Evolutionary conservation across 495 filamentous ascomycete genomes (phyloP), one percentile per base, ranked within the genome.

Genomic region (Hypomontagnella submonticulosa): DNA sequence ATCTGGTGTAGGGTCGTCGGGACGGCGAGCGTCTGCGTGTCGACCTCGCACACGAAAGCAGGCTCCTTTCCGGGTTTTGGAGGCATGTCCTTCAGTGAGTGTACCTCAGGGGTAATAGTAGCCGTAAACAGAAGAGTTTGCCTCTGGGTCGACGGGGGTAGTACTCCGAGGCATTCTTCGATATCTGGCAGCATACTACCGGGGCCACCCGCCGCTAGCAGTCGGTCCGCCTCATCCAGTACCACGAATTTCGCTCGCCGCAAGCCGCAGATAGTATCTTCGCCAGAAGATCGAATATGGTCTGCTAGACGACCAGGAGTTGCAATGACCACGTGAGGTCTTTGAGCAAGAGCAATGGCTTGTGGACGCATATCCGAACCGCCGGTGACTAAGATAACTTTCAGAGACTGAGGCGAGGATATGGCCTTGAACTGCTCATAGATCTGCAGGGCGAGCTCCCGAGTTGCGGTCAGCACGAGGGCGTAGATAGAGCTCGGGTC

Each of bases 171-270:
- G 71, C 93, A 97, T 43, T 89, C 92, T 70, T 93, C 92, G 1
- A 99, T 85, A 74, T 97, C 95, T 18, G 90, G 87, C n/a, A 97
- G 82, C 93, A 96, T 96, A 78, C 89, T 92, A 9, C 92, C 93
- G 4, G 82, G 80, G 40, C 74, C 76, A 32, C 86, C 88, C 20
- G 87, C 83, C 20, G 90, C 86, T 13, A 99, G 83, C 16, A 99
- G 83, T 38, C 96, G 87, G 77, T 99, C 95, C 19, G 95, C 95
- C 81, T 99, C 95, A 77, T 99, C 95, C 37, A 99, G 87, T 0
- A 99, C 91, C 4, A 97, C 90, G 77, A 93, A 90, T 27, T 87
- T 87, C 8, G 89, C 88, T 18, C 92, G 85, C 2, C 87, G 81
- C 6, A 99, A 78, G 2, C 92, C 92, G 52, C 85, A 83, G 44